Evolutionary conservation across 257 asterid species (phyloP).

Genomic region (Salvia rosmarinus): DNA sequence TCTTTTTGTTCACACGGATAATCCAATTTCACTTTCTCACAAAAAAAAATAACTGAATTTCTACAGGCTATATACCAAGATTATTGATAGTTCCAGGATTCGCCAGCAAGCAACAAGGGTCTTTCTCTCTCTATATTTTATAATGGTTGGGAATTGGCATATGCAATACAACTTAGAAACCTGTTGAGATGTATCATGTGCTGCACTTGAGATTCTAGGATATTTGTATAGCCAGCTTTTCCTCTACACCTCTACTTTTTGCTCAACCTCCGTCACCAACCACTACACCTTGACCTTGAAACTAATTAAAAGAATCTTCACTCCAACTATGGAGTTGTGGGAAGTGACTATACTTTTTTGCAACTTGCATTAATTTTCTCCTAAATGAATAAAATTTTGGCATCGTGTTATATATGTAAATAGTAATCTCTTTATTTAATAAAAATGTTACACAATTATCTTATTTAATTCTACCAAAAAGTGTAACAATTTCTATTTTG

Average conservation of each 20-base stretch:
- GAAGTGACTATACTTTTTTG: conserved; percentile 6
- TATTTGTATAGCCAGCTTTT: conserved; percentile 18
- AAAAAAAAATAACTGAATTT: not conserved
- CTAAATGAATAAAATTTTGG: too few relatives aligned
- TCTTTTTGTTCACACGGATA: too few relatives aligned
- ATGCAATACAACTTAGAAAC: not conserved
- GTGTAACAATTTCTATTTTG: too few relatives aligned
- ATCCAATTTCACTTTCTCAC: too few relatives aligned
- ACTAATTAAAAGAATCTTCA: not conserved
- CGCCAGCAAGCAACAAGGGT: conserved; percentile 3
- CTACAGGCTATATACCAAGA: not conserved
- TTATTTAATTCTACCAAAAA: too few relatives aligned
- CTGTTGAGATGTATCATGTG: conserved; percentile 1
- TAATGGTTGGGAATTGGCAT: not conserved
- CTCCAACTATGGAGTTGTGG: not conserved
- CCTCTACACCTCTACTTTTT: conserved; percentile 25
- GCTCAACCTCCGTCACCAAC: conserved; percentile 3
- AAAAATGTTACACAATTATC: too few relatives aligned
- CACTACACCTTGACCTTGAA: conserved; percentile 16
- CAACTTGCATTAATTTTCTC: not conserved
- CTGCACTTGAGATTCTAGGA: conserved; percentile 12
- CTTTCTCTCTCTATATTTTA: not conserved
- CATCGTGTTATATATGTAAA: too few relatives aligned
- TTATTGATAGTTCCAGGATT: not conserved
- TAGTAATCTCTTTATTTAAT: too few relatives aligned